A percentile compares a stretch with the other conserved stretches of the same genome.
Evolutionary conservation across 345 rosid genomes (phyloP).

Genomic region (Lagerstroemia speciosa): DNA sequence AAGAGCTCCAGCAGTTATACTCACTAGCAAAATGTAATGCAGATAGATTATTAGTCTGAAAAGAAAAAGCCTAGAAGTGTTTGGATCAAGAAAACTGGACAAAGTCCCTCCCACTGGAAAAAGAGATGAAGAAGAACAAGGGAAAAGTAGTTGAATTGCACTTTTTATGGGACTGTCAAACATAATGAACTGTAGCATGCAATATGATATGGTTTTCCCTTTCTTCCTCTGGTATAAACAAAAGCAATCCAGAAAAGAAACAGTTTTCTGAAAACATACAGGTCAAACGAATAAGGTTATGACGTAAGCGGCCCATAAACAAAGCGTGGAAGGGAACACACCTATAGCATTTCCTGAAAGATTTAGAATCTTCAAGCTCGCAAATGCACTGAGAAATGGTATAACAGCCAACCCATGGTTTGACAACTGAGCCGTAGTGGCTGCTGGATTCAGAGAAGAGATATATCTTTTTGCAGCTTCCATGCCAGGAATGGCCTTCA

Average conservation of each 20-base stretch:
- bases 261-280: not conserved
- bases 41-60: not conserved
- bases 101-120: no score
- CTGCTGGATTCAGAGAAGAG: slow-evolving; percentile 52
- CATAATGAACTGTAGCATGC: not conserved
- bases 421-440: slow-evolving; percentile 73
- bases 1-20: slow-evolving; percentile 80
- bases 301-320: not conserved
- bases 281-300: not conserved
- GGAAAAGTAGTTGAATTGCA: no score
- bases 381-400: slow-evolving; percentile 74
- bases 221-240: not conserved
- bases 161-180: no score
- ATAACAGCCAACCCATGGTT: slow-evolving; percentile 63
- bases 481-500: slow-evolving; percentile 47
- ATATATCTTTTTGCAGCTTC: slow-evolving; percentile 78
- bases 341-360: slow-evolving; percentile 89
- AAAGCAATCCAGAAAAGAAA: not conserved
- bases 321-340: slow-evolving; percentile 17
- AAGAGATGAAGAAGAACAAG: no score
- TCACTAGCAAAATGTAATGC: slow-evolving; percentile 29
- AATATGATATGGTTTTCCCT: not conserved
- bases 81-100: not conserved
- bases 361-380: slow-evolving; percentile 68
- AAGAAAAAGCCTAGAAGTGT: not conserved